phyloP scores from a whole-genome alignment of 2,329 filamentous ascomycete genomes.

The Fusarium verrucosum region DNA sequence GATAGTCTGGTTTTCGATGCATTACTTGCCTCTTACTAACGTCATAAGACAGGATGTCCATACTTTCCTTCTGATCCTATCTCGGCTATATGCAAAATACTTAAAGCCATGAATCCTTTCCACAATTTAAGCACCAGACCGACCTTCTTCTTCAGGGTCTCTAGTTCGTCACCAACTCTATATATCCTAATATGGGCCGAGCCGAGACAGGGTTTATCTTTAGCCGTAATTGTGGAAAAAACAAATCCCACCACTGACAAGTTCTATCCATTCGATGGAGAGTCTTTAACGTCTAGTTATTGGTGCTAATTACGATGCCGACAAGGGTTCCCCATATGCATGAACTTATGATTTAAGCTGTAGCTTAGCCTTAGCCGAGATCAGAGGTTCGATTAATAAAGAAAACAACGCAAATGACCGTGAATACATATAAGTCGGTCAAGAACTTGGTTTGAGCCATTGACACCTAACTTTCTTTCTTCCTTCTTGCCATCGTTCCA shows the following conservation, averaged over 20 bases:
- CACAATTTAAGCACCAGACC: background rate
- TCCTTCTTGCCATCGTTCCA: background rate
- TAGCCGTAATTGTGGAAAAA: conserved; percentile 21
- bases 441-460: background rate
- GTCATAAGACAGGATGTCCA: too few relatives aligned
- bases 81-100: background rate
- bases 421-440: conserved; percentile 8
- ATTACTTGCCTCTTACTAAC: too few relatives aligned
- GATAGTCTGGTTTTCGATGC: too few relatives aligned
- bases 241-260: background rate
- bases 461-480: background rate
- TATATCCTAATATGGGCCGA: background rate
- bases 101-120: background rate
- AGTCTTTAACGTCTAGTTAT: conserved; percentile 1
- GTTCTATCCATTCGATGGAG: fast-evolving
- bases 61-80: background rate
- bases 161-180: background rate
- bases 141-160: background rate
- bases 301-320: conserved; percentile 35
- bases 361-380: conserved; percentile 1
- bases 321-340: conserved; percentile 36
- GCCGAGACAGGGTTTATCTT: conserved; percentile 8
- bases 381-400: background rate
- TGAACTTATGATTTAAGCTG: background rate
- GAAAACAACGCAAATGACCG: background rate